phyloP scores from a whole-genome alignment of 228 moss, liverwort and hornwort species.

The Sphagnum fallax region DNA sequence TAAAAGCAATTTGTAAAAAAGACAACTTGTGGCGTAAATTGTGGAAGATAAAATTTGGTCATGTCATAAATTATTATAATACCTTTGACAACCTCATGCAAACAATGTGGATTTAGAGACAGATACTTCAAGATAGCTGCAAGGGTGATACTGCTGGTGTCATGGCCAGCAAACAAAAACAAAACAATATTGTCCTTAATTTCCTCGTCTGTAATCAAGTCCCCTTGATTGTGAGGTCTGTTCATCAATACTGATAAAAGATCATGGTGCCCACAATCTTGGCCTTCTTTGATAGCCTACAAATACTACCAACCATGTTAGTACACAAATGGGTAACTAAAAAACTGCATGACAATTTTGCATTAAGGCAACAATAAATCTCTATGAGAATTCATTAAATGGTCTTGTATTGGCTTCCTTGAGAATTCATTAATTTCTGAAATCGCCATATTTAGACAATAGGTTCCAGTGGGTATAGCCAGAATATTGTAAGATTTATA shows the following conservation, averaged over 20 bases:
- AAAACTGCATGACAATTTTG: not conserved
- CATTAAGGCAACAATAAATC: not conserved
- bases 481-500: not conserved
- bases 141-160: slow-evolving; percentile 20
- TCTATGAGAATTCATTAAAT: no score
- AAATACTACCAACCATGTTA: no score
- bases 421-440: not conserved
- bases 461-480: not conserved
- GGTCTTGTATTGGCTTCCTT: not conserved
- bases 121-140: slow-evolving; percentile 26
- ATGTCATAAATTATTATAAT: not conserved
- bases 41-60: no score
- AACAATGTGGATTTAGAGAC: slow-evolving; percentile 18
- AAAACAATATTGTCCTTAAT: slow-evolving; percentile 30
- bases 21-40: no score
- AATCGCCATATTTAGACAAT: not conserved
- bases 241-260: slow-evolving; percentile 22
- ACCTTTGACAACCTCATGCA: slow-evolving; percentile 29
- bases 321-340: no score
- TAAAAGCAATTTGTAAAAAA: no score
- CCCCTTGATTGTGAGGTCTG: slow-evolving; percentile 16
- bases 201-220: slow-evolving; percentile 9
- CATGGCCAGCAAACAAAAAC: slow-evolving; percentile 30
- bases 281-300: slow-evolving; percentile 27
- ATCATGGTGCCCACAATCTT: slow-evolving; percentile 7